A percentile compares a stretch with the other conserved stretches of the same genome.
Conservation (phyloP, 177 flowering plant genomes). For the Telopea speciosissima region DNA sequence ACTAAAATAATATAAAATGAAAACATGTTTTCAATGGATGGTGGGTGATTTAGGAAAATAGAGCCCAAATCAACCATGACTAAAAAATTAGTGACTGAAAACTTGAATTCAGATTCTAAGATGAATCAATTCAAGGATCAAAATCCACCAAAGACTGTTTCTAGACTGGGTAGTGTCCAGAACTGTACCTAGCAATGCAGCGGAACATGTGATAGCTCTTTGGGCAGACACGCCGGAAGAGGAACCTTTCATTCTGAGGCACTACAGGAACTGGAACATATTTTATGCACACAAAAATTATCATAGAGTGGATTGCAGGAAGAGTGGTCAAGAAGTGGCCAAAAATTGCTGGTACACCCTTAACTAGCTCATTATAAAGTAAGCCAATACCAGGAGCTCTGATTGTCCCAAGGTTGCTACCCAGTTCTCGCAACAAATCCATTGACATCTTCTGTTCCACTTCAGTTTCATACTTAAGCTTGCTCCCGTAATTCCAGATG, state of each 20-base stretch:
- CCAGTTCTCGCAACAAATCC: slow-evolving; percentile 80
- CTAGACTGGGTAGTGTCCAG: not conserved
- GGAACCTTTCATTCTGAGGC: slow-evolving; percentile 91
- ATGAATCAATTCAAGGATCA: not conserved
- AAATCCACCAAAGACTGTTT: not conserved
- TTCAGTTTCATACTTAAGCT: slow-evolving; percentile 96
- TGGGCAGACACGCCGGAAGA: slow-evolving; percentile 84
- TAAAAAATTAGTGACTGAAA: not conserved
- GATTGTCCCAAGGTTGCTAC: slow-evolving; percentile 82
- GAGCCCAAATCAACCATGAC: not conserved
- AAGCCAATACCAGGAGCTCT: slow-evolving; percentile 98
- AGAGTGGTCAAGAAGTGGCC: slow-evolving; percentile 95
- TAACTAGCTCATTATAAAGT: slow-evolving; percentile 88
- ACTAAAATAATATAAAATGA: not conserved
- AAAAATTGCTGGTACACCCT: slow-evolving; percentile 93
- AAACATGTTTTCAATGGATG: not conserved
- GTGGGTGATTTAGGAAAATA: not conserved
- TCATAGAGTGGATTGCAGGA: slow-evolving; percentile 96
- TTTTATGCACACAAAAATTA: slow-evolving; percentile 95
- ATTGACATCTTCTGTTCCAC: slow-evolving; percentile 87
- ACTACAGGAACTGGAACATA: slow-evolving; percentile 96
- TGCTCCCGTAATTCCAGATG: slow-evolving; percentile 97
- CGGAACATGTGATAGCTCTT: slow-evolving; percentile 92
- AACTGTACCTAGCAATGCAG: slow-evolving; percentile 81
- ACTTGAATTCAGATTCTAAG: not conserved